These are phyloP conservation scores for Gossypium bickii DNA, from an alignment of 345 rosid genomes.

Conservation along the genomic window DNA sequence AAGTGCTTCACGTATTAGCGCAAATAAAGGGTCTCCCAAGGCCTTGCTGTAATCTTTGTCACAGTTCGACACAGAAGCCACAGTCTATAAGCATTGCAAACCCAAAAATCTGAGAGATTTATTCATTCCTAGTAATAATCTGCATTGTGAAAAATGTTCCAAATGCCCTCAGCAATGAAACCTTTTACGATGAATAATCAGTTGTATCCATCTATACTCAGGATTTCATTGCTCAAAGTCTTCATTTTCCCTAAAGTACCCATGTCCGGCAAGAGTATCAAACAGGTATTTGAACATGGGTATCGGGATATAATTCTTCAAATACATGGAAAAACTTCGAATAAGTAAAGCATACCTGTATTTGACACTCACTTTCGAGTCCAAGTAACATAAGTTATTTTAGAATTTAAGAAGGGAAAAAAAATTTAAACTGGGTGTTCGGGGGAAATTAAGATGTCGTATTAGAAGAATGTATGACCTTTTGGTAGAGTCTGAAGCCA, in stretches of 20 bases:
- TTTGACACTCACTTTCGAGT: not conserved
- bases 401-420: not conserved
- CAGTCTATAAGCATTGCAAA: conserved; percentile 44
- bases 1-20: conserved; percentile 49
- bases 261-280: not conserved
- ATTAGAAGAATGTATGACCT: conserved; percentile 41
- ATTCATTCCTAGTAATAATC: not conserved
- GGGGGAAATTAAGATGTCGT: not conserved
- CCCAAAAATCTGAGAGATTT: conserved; percentile 1
- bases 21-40: conserved; percentile 61
- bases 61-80: conserved; percentile 48
- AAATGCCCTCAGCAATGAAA: not conserved
- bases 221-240: not conserved
- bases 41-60: conserved; percentile 68
- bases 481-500: conserved; percentile 86
- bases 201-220: not conserved
- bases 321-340: not conserved
- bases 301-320: not conserved
- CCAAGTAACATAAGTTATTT: not conserved
- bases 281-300: not conserved
- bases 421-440: not conserved
- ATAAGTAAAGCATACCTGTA: not conserved
- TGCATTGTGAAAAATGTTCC: conserved; percentile 8
- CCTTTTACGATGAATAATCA: not conserved
- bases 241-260: not conserved